Conservation (phyloP, 2,329 filamentous ascomycete species). For the Cercospora beticola region DNA sequence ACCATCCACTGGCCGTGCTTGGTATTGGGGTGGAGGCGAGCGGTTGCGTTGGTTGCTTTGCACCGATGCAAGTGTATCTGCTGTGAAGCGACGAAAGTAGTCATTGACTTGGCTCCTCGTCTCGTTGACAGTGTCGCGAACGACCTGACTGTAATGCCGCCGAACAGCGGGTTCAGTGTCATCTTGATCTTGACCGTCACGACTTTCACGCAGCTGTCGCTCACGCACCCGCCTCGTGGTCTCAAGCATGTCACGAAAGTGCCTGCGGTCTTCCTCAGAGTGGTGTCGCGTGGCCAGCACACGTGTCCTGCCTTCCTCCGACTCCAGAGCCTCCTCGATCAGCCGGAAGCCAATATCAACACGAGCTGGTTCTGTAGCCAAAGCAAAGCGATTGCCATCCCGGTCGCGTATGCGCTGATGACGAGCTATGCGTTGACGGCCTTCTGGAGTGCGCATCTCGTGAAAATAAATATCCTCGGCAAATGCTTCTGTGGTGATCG, state of each 20-base stretch:
- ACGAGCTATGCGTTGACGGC: constrained; percentile 29
- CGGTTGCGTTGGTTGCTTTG: not conserved
- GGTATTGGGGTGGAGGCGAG: constrained; percentile 32
- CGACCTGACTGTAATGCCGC: constrained; percentile 23
- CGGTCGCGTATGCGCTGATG: constrained; percentile 37
- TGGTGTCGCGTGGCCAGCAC: constrained; percentile 24
- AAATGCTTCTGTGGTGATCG: constrained; percentile 28
- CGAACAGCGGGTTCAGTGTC: constrained; percentile 16
- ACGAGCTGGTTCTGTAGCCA: constrained; percentile 24
- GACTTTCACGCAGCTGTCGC: not conserved
- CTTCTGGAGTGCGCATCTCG: constrained; percentile 30
- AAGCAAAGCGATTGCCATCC: constrained; percentile 32
- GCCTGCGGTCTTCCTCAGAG: constrained; percentile 9
- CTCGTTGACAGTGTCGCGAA: constrained; percentile 21
- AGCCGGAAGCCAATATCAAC: constrained; percentile 37
- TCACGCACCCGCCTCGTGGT: constrained; percentile 3
- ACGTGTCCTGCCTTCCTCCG: constrained; percentile 31
- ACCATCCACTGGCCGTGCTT: constrained; percentile 13
- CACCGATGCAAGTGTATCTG: constrained; percentile 16
- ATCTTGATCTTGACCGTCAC: not conserved
- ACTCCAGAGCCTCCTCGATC: constrained; percentile 35
- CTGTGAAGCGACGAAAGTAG: constrained; percentile 28
- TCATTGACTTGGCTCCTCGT: constrained; percentile 26
- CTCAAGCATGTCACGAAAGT: constrained; percentile 15
- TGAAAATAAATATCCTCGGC: constrained; percentile 34